Evolutionary conservation across 2,329 filamentous ascomycete species (phyloP).

Genomic region (Colletotrichum lindemuthianum): DNA sequence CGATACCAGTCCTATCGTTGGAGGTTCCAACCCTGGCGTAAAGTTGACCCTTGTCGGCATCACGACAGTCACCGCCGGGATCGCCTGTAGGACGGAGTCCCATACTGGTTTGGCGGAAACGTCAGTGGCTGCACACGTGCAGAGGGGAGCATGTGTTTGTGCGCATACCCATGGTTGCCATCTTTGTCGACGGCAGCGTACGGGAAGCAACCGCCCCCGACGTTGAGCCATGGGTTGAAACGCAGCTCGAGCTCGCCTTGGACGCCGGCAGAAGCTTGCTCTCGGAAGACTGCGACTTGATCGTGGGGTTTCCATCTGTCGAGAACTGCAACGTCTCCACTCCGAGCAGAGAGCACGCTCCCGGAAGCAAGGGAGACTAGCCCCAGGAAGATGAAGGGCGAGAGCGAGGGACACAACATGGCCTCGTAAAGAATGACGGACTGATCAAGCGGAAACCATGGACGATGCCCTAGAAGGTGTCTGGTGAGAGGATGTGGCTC

Average conservation of each 20-base stretch:
- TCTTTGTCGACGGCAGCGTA: slow-evolving; percentile 20
- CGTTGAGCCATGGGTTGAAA: slow-evolving; percentile 10
- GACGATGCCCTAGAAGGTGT: too few relatives aligned
- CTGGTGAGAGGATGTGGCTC: too few relatives aligned
- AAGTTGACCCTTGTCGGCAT: not conserved
- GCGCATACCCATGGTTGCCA: not conserved
- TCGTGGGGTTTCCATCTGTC: not conserved
- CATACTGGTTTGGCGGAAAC: not conserved
- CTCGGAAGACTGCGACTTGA: not conserved
- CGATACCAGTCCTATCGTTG: not conserved
- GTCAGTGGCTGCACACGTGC: not conserved
- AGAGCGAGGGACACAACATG: slow-evolving; percentile 6
- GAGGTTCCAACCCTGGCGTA: slow-evolving; percentile 12
- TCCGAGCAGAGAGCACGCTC: not conserved
- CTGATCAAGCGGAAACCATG: too few relatives aligned
- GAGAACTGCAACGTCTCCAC: not conserved
- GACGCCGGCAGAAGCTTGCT: not conserved
- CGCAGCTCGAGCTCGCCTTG: slow-evolving; percentile 5
- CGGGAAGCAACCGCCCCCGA: not conserved
- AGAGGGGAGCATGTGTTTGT: not conserved
- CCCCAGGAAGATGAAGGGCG: not conserved
- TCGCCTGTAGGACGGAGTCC: not conserved
- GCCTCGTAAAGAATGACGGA: not conserved
- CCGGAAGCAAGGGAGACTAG: not conserved
- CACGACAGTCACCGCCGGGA: not conserved